A percentile compares a stretch with the other conserved stretches of the same genome.
Conservation (phyloP, 2,329 filamentous ascomycete species). For the Helotiales sp. region DNA sequence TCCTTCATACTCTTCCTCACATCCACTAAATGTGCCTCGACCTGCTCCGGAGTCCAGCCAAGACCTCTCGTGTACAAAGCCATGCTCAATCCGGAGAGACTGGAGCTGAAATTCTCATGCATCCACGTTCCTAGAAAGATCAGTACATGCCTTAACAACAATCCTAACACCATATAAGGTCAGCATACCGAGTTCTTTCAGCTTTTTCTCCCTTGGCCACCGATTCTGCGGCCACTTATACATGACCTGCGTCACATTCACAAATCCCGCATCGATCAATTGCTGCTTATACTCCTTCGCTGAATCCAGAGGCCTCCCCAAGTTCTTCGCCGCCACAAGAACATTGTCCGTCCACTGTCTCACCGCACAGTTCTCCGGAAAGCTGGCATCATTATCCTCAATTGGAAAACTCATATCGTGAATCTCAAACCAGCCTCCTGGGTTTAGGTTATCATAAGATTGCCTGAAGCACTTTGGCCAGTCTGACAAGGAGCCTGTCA, state of each 20-base stretch:
- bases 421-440: neutral
- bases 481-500: slow-evolving; percentile 16
- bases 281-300: slow-evolving; percentile 31
- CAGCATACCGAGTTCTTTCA: slow-evolving; percentile 20
- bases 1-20: slow-evolving; percentile 20
- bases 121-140: slow-evolving; percentile 25
- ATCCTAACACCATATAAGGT: slow-evolving; percentile 23
- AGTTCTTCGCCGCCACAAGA: neutral
- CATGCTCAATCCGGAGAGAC: slow-evolving; percentile 16
- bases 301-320: neutral
- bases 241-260: slow-evolving; percentile 38
- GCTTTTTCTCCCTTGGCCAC: slow-evolving; percentile 50
- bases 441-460: slow-evolving; percentile 5
- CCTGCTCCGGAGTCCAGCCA: slow-evolving; percentile 18
- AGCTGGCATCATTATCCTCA: neutral
- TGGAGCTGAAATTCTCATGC: slow-evolving; percentile 10
- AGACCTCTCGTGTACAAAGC: slow-evolving; percentile 18
- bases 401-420: slow-evolving; percentile 27
- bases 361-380: slow-evolving; percentile 19
- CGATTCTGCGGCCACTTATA: slow-evolving; percentile 50
- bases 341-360: slow-evolving; percentile 1
- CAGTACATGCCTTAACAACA: slow-evolving; percentile 1
- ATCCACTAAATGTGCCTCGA: slow-evolving; percentile 20
- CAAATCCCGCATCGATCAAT: slow-evolving; percentile 37
- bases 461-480: slow-evolving; percentile 10